A percentile compares a stretch with the other conserved stretches of the same genome.
Conservation (phyloP, 2,329 filamentous ascomycete species). For the Botrytis paeoniae region DNA sequence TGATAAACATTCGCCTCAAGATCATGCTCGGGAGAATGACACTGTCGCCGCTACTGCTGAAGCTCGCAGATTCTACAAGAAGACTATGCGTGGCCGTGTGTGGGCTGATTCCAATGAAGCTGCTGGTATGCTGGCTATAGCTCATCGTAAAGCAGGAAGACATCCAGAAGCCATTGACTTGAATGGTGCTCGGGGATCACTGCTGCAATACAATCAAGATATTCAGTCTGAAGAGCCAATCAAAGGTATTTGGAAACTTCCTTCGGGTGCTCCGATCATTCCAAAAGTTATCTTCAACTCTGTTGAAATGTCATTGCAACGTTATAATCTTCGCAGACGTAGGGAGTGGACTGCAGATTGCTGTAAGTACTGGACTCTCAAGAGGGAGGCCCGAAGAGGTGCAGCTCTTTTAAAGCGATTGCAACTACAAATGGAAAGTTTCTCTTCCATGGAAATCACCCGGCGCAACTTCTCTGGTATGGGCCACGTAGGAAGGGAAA, state of each 20-base stretch:
- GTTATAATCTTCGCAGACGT: slow-evolving; percentile 80
- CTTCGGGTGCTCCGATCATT: slow-evolving; percentile 91
- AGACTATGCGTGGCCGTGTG: slow-evolving; percentile 80
- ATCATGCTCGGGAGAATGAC: slow-evolving; percentile 83
- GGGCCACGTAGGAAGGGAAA: slow-evolving; percentile 76
- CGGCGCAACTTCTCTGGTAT: slow-evolving; percentile 93
- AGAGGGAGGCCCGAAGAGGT: slow-evolving; percentile 86
- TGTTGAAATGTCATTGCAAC: slow-evolving; percentile 77
- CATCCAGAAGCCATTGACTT: slow-evolving; percentile 77
- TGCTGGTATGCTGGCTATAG: slow-evolving; percentile 75
- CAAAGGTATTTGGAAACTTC: slow-evolving; percentile 83
- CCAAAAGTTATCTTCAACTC: slow-evolving; percentile 83
- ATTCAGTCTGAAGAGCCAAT: slow-evolving; percentile 45
- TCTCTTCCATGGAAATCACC: slow-evolving; percentile 96
- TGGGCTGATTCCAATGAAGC: slow-evolving; percentile 91
- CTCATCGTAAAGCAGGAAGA: slow-evolving; percentile 60
- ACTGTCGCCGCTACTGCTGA: slow-evolving; percentile 77
- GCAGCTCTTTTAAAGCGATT: slow-evolving; percentile 89
- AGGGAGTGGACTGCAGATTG: slow-evolving; percentile 92
- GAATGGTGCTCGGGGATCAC: slow-evolving; percentile 75
- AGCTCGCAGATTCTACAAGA: slow-evolving; percentile 85
- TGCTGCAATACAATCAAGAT: slow-evolving; percentile 53
- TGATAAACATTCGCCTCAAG: slow-evolving; percentile 86
- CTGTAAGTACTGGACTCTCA: slow-evolving; percentile 97
- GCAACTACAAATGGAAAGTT: slow-evolving; percentile 92